Percentiles rank a stretch among this genome's conserved stretches.
Evolutionary conservation across 306 rosid species (phyloP).

Genomic region (Hippophae gyantsensis): DNA sequence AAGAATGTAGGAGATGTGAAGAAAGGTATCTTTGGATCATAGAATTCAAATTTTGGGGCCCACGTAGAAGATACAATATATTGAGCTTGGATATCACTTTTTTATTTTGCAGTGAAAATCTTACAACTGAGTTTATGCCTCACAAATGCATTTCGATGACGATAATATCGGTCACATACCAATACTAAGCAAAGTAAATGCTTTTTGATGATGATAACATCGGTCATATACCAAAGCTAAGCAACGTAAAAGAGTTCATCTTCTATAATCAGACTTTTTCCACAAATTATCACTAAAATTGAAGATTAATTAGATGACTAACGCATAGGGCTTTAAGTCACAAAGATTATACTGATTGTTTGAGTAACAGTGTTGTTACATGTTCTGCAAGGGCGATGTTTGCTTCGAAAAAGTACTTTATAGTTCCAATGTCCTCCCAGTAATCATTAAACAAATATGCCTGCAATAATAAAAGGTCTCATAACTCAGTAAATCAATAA

Average conservation of each 20-base stretch:
- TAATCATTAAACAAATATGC: slow-evolving; percentile 68
- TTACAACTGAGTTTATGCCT: background rate
- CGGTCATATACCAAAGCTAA: too few relatives aligned
- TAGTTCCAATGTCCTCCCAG: slow-evolving; percentile 95
- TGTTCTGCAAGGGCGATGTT: slow-evolving; percentile 84
- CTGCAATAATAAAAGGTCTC: slow-evolving; percentile 30
- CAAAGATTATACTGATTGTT: background rate
- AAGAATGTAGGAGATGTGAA: slow-evolving; percentile 86
- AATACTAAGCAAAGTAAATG: too few relatives aligned
- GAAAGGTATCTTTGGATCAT: slow-evolving; percentile 80
- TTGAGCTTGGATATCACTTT: slow-evolving; percentile 12
- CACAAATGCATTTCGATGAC: too few relatives aligned
- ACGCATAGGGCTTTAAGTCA: background rate
- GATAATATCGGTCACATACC: too few relatives aligned
- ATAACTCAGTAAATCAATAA: background rate
- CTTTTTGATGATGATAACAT: too few relatives aligned
- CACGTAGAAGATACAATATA: slow-evolving; percentile 23
- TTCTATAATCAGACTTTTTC: too few relatives aligned
- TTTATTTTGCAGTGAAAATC: slow-evolving; percentile 12
- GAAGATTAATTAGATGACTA: background rate
- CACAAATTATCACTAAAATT: too few relatives aligned
- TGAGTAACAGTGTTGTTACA: slow-evolving; percentile 34
- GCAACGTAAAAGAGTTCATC: too few relatives aligned
- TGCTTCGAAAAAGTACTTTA: slow-evolving; percentile 66
- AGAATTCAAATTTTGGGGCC: slow-evolving; percentile 66